Conservation (phyloP, 1,284 basidiomycete genomes). For the Ceratorhiza oryzae-sativae region DNA sequence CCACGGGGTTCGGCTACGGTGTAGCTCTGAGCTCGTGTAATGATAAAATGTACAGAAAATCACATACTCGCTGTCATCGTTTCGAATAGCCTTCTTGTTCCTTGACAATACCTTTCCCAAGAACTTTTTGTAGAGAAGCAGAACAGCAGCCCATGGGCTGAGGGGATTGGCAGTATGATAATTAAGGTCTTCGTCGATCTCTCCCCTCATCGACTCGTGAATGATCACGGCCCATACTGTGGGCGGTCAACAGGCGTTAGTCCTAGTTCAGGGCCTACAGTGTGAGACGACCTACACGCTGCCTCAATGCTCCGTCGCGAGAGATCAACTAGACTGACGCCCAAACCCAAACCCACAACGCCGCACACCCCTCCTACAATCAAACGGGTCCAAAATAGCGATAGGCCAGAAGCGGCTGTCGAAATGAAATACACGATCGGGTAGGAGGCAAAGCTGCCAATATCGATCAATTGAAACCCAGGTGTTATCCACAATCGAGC, state of each 20-base stretch:
- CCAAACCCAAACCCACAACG: constrained; percentile 14
- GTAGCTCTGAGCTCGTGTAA: not conserved
- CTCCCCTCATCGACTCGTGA: constrained; percentile 20
- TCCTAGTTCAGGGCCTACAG: not conserved
- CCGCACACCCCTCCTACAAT: constrained; percentile 32
- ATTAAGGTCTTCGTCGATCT: constrained; percentile 22
- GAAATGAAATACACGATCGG: constrained; percentile 17
- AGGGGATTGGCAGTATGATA: constrained; percentile 31
- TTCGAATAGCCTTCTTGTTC: constrained; percentile 7
- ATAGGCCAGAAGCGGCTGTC: constrained; percentile 9
- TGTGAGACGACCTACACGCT: not conserved
- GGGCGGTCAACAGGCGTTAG: not conserved
- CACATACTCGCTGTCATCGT: constrained; percentile 2
- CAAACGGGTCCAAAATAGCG: constrained; percentile 27
- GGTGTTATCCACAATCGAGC: not conserved
- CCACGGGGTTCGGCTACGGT: constrained; percentile 18
- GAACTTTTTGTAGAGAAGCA: constrained; percentile 11
- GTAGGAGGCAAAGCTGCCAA: constrained; percentile 16
- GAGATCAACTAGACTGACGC: constrained; percentile 20
- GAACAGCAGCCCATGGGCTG: constrained; percentile 23
- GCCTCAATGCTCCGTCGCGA: constrained; percentile 28
- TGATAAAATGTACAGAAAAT: not conserved
- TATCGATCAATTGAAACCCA: not conserved
- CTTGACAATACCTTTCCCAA: not conserved
- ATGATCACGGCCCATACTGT: constrained; percentile 32